phyloP scores from a whole-genome alignment of 2,329 filamentous ascomycete species.

The Didymella arachidicola region DNA sequence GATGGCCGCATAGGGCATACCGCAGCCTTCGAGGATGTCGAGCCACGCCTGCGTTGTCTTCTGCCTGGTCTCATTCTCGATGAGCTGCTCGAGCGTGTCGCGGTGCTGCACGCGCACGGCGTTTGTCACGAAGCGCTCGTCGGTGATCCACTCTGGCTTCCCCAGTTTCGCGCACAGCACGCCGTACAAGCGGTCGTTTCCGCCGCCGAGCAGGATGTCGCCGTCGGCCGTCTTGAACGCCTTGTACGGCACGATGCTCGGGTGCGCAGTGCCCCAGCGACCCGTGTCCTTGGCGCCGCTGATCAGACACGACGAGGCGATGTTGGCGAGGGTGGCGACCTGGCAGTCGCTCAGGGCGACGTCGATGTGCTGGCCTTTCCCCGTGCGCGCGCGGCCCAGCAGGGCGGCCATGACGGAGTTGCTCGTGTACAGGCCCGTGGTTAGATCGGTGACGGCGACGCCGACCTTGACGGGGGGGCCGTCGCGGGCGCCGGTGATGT shows the following conservation, averaged over 20 bases:
- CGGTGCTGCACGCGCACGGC: slow-evolving; percentile 71
- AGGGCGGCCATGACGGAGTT: slow-evolving; percentile 96
- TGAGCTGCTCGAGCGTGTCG: slow-evolving; percentile 76
- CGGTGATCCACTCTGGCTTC: slow-evolving; percentile 65
- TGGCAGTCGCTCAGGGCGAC: slow-evolving; percentile 92
- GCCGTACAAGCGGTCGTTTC: slow-evolving; percentile 69
- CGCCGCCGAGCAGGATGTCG: slow-evolving; percentile 69
- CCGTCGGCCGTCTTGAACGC: slow-evolving; percentile 74
- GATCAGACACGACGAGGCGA: slow-evolving; percentile 89
- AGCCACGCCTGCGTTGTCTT: slow-evolving; percentile 92
- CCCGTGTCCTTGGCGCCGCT: slow-evolving; percentile 87
- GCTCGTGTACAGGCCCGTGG: slow-evolving; percentile 91
- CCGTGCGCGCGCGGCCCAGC: slow-evolving; percentile 75
- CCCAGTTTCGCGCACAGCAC: slow-evolving; percentile 65
- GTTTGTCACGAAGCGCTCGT: slow-evolving; percentile 66
- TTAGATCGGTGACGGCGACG: slow-evolving; percentile 94
- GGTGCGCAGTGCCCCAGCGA: slow-evolving; percentile 95
- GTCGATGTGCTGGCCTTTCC: slow-evolving; percentile 90
- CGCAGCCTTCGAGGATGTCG: slow-evolving; percentile 82
- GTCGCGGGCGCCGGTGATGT: slow-evolving; percentile 89
- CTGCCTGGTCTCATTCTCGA: slow-evolving; percentile 75
- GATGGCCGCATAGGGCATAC: slow-evolving; percentile 92
- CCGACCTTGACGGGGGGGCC: slow-evolving; percentile 96
- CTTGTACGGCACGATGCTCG: slow-evolving; percentile 95
- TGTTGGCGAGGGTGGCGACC: slow-evolving; percentile 91